These are phyloP conservation scores for Agapanthus africanus DNA, from an alignment of 106 monocot species.

Conservation along the genomic window DNA sequence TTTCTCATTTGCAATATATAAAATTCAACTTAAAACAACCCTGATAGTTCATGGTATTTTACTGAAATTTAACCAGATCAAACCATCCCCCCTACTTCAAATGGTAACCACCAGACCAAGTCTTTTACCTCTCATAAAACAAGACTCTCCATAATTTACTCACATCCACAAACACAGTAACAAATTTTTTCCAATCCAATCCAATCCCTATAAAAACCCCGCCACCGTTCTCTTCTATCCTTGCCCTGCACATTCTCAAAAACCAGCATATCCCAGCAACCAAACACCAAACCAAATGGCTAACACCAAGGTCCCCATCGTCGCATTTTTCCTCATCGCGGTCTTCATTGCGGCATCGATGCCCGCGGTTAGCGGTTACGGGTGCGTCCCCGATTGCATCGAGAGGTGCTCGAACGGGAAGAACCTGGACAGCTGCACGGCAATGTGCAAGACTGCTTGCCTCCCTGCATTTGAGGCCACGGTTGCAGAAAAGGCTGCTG, in stretches of 20 bases:
- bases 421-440: slow-evolving; percentile 6
- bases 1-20: too few relatives aligned
- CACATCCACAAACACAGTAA: neutral
- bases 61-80: too few relatives aligned
- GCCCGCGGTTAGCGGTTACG: neutral
- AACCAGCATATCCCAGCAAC: neutral
- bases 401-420: slow-evolving; percentile 13
- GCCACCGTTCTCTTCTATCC: neutral
- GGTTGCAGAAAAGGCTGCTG: neutral
- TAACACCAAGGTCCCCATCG: neutral
- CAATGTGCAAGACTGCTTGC: slow-evolving; percentile 13
- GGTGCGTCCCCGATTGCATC: slow-evolving; percentile 8
- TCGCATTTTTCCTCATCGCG: slow-evolving; percentile 2
- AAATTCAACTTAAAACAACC: too few relatives aligned
- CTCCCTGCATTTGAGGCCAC: neutral
- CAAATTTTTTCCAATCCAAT: neutral
- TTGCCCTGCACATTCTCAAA: neutral
- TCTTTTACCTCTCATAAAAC: neutral
- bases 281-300: neutral
- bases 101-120: neutral
- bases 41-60: too few relatives aligned
- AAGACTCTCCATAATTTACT: neutral
- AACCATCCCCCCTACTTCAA: too few relatives aligned
- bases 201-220: neutral
- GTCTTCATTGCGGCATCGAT: neutral